Evolutionary conservation across 192 early-diverging fungal genomes (phyloP).

Genomic region (Chytriomyces hyalinus): DNA sequence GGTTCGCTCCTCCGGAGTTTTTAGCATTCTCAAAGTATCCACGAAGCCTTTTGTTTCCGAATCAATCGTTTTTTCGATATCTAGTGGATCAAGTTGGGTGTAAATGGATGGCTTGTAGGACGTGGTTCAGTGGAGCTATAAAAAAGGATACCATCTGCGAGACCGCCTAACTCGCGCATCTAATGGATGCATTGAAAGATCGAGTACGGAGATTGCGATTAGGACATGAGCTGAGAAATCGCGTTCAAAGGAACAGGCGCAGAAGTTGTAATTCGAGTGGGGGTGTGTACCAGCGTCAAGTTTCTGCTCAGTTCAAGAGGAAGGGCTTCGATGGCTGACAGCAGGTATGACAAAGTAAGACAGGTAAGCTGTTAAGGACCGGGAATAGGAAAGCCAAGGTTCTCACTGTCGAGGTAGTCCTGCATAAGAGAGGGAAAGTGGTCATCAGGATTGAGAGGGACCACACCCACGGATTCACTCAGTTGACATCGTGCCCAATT

Average conservation of each 20-base stretch:
- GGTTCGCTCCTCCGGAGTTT: slow-evolving; percentile 56
- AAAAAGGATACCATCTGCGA: slow-evolving; percentile 62
- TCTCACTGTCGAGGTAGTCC: slow-evolving; percentile 91
- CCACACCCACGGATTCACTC: no score
- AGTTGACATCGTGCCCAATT: no score
- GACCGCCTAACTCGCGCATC: slow-evolving; percentile 91
- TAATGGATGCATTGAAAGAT: slow-evolving; percentile 6
- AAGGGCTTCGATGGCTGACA: slow-evolving; percentile 47
- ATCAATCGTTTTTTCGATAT: slow-evolving; percentile 73
- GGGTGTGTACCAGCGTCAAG: slow-evolving; percentile 70
- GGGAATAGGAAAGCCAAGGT: neutral
- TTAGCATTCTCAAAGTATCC: slow-evolving; percentile 54
- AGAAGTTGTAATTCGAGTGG: neutral
- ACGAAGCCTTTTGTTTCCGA: slow-evolving; percentile 76
- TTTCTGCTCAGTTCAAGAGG: slow-evolving; percentile 68
- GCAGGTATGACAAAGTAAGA: neutral
- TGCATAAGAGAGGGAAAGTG: slow-evolving; percentile 40
- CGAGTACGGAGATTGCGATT: neutral
- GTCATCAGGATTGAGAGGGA: neutral
- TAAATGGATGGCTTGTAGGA: neutral
- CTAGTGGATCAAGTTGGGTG: slow-evolving; percentile 37
- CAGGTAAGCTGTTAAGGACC: neutral
- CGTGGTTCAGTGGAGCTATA: neutral
- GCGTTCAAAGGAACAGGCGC: neutral
- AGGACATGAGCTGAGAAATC: neutral